Evolutionary conservation across 2,329 filamentous ascomycete genomes (phyloP), one percentile per base, ranked within the genome.

Genomic region (Ascochyta lentis): DNA sequence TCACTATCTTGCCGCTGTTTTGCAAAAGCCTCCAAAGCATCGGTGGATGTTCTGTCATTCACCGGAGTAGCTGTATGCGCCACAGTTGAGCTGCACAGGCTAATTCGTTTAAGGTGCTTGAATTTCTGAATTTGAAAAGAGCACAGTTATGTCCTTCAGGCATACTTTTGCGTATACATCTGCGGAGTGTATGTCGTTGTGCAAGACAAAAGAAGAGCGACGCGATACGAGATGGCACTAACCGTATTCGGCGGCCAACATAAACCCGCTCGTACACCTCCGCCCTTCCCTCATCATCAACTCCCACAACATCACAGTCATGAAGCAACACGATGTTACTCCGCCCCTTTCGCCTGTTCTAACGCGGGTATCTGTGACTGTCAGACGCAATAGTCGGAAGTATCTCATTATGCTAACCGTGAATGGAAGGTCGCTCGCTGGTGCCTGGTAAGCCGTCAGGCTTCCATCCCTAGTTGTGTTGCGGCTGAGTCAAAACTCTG

Each of bases 391-490:
- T n/a, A 15, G 8, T 33, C 3, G 26, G 26, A 23, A 26, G n/a
- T 34, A 19, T 6, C 35, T 46, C 23, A 5, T 23, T 16, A n/a
- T 10, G 13, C 23, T 48, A 49, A 16, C 45, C 40, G 19, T 12
- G 16, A 27, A 26, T 10, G 34, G 51, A 38, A 40, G 35, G 45
- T 23, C 8, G 8, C 1, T 13, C 19, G 45, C 51, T 54, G 44
- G 39, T 44, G 45, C 51, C 50, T 54, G 44, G 43, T 34, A 19
- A 38, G 34, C 24, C 12, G 37, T 43, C 33, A 54, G 50, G 50
- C 50, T n/a, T 33, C 50, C 43, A 22, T 38, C 31, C 4, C 37
- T 10, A n/a, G 5, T 29, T 33, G 12, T 19, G n/a, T 8, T 31
- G 22, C 15, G 23, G 5, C 24, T 40, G 45, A 49, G 26, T 54